Percentiles rank a stretch among this genome's conserved stretches.
phyloP scores from a whole-genome alignment of 225 moss, liverwort and hornwort species.

The Bryum argenteum region DNA sequence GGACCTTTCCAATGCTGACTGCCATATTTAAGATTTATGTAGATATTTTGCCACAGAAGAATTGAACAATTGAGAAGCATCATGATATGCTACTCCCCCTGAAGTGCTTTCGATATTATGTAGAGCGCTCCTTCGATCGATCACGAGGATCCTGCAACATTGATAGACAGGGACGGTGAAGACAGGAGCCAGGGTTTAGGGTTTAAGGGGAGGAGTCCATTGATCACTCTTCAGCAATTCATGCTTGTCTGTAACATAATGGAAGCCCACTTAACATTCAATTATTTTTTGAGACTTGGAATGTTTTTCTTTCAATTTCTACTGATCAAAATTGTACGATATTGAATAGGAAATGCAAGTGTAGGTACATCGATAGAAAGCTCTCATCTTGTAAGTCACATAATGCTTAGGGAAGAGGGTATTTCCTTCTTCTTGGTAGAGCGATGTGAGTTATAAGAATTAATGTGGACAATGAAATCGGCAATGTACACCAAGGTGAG shows the following conservation, averaged over 20 bases:
- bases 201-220: neutral
- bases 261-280: neutral
- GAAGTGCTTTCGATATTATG: neutral
- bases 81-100: neutral
- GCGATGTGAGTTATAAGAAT: no score
- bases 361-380: no score
- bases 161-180: neutral
- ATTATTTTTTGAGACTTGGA: neutral
- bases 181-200: neutral
- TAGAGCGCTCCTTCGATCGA: neutral
- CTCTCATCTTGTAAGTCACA: no score
- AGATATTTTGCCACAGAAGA: neutral
- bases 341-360: no score
- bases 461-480: no score
- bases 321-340: no score
- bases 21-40: neutral
- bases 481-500: no score
- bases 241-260: neutral
- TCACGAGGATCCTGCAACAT: neutral
- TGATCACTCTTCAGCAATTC: neutral
- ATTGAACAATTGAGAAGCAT: neutral
- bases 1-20: slow-evolving; percentile 41
- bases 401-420: no score
- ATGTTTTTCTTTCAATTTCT: no score
- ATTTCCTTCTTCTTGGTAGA: no score